phyloP scores from a whole-genome alignment of 1,284 basidiomycete species.

The Athelia sp. region DNA sequence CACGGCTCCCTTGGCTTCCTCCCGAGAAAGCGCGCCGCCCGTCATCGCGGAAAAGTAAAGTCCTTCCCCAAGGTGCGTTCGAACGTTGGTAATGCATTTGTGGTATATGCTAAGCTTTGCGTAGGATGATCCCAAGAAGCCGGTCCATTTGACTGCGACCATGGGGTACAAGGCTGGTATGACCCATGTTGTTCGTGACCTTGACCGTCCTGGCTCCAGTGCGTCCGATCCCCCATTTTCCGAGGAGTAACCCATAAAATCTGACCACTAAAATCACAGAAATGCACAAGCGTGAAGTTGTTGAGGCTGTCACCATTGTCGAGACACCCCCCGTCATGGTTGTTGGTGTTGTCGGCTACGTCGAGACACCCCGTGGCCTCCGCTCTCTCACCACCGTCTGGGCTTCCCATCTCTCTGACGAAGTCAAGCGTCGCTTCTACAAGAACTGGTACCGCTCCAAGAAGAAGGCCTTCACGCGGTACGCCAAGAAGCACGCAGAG shows the following conservation, averaged over 20 bases:
- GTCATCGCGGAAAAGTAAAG: slow-evolving; percentile 98
- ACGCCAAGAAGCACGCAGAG: slow-evolving; percentile 99
- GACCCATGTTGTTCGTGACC: slow-evolving; percentile 99
- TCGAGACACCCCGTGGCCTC: slow-evolving; percentile 98
- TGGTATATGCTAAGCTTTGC: not conserved
- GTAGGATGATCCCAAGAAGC: slow-evolving; percentile 99
- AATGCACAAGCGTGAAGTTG: slow-evolving; percentile 99
- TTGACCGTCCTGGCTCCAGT: slow-evolving; percentile 99
- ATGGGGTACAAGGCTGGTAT: slow-evolving; percentile 99
- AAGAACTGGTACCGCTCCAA: slow-evolving; percentile 99
- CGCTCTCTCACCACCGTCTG: slow-evolving; percentile 82
- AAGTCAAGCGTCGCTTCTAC: slow-evolving; percentile 99
- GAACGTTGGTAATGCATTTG: not conserved
- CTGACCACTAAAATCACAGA: slow-evolving; percentile 42
- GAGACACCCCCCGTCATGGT: slow-evolving; percentile 98
- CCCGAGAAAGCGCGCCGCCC: slow-evolving; percentile 91
- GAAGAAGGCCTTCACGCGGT: slow-evolving; percentile 99
- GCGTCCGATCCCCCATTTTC: slow-evolving; percentile 28
- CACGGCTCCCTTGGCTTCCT: slow-evolving; percentile 93
- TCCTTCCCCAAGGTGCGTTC: slow-evolving; percentile 84
- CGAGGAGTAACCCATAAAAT: not conserved
- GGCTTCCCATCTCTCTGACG: slow-evolving; percentile 82
- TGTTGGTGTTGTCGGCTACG: slow-evolving; percentile 98
- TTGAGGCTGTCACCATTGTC: slow-evolving; percentile 95
- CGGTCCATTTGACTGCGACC: slow-evolving; percentile 96